Percentiles rank a stretch among this genome's conserved stretches.
These are phyloP conservation scores for Ophiosphaerella herpotricha DNA, from an alignment of 2,329 filamentous ascomycete species.

Conservation along the genomic window DNA sequence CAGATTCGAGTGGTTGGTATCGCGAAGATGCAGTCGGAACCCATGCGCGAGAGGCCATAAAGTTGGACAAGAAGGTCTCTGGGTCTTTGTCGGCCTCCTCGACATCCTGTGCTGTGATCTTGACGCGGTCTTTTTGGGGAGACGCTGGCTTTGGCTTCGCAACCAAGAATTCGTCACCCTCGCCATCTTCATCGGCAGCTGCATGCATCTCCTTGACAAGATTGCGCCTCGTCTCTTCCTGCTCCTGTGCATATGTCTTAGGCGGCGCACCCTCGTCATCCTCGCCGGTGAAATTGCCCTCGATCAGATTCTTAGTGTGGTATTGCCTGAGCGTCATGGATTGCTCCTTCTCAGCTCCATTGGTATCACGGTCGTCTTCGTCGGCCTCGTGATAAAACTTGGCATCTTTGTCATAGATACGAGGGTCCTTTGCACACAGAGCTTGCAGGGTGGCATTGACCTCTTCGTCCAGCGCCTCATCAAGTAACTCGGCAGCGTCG, in stretches of 20 bases:
- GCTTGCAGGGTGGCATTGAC: slow-evolving; percentile 86
- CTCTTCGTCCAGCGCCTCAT: slow-evolving; percentile 81
- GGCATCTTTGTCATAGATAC: slow-evolving; percentile 79
- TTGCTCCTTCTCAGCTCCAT: slow-evolving; percentile 70
- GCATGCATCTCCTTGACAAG: slow-evolving; percentile 82
- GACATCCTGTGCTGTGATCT: slow-evolving; percentile 60
- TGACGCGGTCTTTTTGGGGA: slow-evolving; percentile 34
- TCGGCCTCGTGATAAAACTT: slow-evolving; percentile 77
- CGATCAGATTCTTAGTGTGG: slow-evolving; percentile 85
- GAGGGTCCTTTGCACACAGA: slow-evolving; percentile 86
- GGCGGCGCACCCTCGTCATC: slow-evolving; percentile 60
- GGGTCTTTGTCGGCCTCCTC: slow-evolving; percentile 83
- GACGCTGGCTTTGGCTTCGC: slow-evolving; percentile 62
- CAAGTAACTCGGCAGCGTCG: slow-evolving; percentile 85
- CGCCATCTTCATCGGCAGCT: slow-evolving; percentile 54
- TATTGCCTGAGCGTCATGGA: slow-evolving; percentile 87
- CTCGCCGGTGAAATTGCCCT: slow-evolving; percentile 65
- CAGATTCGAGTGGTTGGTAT: slow-evolving; percentile 86
- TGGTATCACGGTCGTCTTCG: slow-evolving; percentile 48
- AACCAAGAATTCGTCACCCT: slow-evolving; percentile 76
- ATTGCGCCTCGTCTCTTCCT: slow-evolving; percentile 77
- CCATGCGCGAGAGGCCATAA: slow-evolving; percentile 92
- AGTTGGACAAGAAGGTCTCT: slow-evolving; percentile 92
- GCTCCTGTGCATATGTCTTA: slow-evolving; percentile 84
- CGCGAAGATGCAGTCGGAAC: slow-evolving; percentile 67